Percentiles rank a stretch among this genome's conserved stretches.
Conservation (phyloP, 768 basidiomycete species). For the Mycena sanguinolenta region DNA sequence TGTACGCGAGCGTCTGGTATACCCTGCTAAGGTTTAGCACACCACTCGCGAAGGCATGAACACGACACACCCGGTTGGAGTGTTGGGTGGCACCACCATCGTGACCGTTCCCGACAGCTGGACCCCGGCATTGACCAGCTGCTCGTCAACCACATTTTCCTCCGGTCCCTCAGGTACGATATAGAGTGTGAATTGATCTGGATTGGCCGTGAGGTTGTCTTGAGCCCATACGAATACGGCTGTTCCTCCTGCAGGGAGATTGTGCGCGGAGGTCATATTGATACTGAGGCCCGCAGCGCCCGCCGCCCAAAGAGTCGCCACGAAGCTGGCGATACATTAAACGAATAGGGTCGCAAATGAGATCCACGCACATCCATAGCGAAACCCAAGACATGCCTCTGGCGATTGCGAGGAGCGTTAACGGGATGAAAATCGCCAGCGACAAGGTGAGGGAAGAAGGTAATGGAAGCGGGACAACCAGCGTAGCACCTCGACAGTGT, state of each 20-base stretch:
- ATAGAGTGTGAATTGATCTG: slow-evolving; percentile 20
- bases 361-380: slow-evolving; percentile 9
- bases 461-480: not conserved
- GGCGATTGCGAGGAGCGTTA: not conserved
- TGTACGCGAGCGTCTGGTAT: slow-evolving; percentile 5
- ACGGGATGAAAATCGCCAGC: slow-evolving; percentile 14
- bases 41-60: not conserved
- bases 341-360: not conserved
- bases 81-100: slow-evolving; percentile 18
- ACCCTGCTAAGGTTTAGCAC: slow-evolving; percentile 1
- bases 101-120: slow-evolving; percentile 21
- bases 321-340: slow-evolving; percentile 7
- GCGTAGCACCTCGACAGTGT: not conserved
- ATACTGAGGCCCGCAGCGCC: slow-evolving; percentile 13
- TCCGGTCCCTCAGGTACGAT: slow-evolving; percentile 2
- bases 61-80: slow-evolving; percentile 6
- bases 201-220: slow-evolving; percentile 20
- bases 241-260: slow-evolving; percentile 17
- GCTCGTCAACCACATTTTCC: slow-evolving; percentile 4
- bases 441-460: not conserved
- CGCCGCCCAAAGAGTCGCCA: slow-evolving; percentile 11
- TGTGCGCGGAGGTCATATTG: slow-evolving; percentile 18
- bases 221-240: slow-evolving; percentile 16
- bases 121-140: slow-evolving; percentile 18
- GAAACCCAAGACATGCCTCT: slow-evolving; percentile 15